Conservation (phyloP, 2,329 filamentous ascomycete species). For the Laburnicola sp. region DNA sequence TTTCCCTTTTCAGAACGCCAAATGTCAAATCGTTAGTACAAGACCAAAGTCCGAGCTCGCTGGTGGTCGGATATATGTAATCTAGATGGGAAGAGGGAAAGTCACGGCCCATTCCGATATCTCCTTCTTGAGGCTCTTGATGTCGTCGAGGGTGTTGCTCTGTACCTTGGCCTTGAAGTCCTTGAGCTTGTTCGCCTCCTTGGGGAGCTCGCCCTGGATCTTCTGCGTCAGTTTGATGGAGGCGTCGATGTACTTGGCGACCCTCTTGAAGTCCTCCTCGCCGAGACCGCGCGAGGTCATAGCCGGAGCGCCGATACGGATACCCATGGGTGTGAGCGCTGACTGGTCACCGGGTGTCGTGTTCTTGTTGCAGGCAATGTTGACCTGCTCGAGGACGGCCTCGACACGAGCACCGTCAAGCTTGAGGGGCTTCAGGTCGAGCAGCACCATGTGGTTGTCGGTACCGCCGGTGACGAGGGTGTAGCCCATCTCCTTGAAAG, state of each 20-base stretch:
- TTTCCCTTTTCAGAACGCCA: conserved; percentile 1
- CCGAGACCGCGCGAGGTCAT: conserved; percentile 97
- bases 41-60: not conserved
- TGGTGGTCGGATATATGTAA: too few species aligned
- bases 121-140: conserved; percentile 85
- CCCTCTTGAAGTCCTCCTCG: conserved; percentile 78
- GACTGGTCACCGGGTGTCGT: conserved; percentile 95
- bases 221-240: conserved; percentile 89
- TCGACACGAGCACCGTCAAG: conserved; percentile 91
- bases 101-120: conserved; percentile 81
- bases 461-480: conserved; percentile 91
- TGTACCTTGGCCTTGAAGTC: conserved; percentile 96
- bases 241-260: conserved; percentile 85
- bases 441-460: conserved; percentile 93
- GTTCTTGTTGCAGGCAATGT: conserved; percentile 98
- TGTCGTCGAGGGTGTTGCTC: conserved; percentile 74
- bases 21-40: conserved; percentile 3
- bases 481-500: conserved; percentile 68
- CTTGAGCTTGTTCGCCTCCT: conserved; percentile 99
- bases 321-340: conserved; percentile 86
- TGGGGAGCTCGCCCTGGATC: conserved; percentile 80
- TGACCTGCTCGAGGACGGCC: conserved; percentile 85
- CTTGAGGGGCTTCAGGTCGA: conserved; percentile 85
- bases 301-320: conserved; percentile 92
- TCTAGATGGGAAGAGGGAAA: conserved; percentile 86